phyloP scores from a whole-genome alignment of 148 eudicot genomes.

The Rhododendron williamsianum region DNA sequence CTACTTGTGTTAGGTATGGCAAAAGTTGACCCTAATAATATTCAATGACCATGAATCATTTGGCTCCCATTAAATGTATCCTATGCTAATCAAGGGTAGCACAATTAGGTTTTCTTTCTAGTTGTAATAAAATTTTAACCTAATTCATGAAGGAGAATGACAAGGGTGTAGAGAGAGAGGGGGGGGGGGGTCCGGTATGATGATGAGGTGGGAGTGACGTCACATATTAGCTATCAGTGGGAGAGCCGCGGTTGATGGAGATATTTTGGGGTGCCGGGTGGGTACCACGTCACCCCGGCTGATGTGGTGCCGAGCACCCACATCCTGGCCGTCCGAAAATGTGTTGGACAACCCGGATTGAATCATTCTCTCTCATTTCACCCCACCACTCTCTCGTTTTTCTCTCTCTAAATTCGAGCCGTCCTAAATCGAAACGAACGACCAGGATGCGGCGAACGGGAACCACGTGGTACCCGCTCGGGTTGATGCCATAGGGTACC shows the following conservation, averaged over 20 bases:
- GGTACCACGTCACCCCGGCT: no score
- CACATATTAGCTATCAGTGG: not conserved
- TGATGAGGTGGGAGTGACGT: conserved; percentile 4
- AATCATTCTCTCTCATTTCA: no score
- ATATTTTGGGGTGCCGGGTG: no score
- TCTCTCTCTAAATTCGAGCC: no score
- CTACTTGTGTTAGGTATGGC: not conserved
- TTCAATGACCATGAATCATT: not conserved
- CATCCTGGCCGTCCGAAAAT: no score
- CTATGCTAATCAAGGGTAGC: not conserved
- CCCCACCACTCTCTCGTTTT: no score
- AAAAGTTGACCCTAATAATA: not conserved
- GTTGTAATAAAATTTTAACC: no score
- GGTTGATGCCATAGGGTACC: no score
- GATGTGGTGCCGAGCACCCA: no score
- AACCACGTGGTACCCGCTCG: no score
- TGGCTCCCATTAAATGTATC: not conserved
- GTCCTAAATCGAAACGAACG: fast-evolving
- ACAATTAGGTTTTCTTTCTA: not conserved
- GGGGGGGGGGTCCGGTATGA: not conserved
- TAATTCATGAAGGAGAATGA: not conserved
- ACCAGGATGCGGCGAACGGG: no score
- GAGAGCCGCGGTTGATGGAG: not conserved
- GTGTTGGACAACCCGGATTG: no score
- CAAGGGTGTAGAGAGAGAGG: not conserved